Evolutionary conservation across 1,139 yeast species (phyloP).

Genomic region (Oligophagozyma castellii): DNA sequence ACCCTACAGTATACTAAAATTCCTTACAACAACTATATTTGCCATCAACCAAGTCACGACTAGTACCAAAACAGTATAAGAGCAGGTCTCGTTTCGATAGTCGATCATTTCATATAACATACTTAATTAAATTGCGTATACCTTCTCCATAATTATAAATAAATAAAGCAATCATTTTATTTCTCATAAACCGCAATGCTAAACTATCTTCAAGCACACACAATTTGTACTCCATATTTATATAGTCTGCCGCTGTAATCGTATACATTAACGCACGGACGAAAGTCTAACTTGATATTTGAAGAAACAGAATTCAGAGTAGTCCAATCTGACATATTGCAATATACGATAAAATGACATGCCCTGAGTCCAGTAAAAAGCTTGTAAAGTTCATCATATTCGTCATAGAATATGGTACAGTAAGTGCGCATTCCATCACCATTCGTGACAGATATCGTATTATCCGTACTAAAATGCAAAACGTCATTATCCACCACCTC

Average conservation of each 20-base stretch:
- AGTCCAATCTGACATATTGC: too few relatives aligned
- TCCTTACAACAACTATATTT: not conserved
- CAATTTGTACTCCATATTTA: constrained; percentile 12
- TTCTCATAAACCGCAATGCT: constrained; percentile 14
- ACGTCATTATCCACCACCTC: constrained; percentile 3
- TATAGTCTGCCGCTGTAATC: constrained; percentile 13
- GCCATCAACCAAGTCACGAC: not conserved
- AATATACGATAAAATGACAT: too few relatives aligned
- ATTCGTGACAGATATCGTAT: constrained; percentile 4
- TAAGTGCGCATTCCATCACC: constrained; percentile 2
- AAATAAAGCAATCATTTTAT: not conserved
- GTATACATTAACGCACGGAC: constrained; percentile 17
- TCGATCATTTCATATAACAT: not conserved
- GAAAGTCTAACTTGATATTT: too few relatives aligned
- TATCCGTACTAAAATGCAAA: too few relatives aligned
- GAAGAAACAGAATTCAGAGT: too few relatives aligned
- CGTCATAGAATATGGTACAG: too few relatives aligned
- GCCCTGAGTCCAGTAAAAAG: too few relatives aligned
- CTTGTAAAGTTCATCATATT: too few relatives aligned
- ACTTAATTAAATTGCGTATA: not conserved
- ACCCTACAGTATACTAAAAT: too few relatives aligned
- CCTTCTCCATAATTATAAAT: constrained; percentile 1
- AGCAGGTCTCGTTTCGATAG: too few relatives aligned
- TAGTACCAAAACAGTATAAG: too few relatives aligned
- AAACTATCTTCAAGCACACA: constrained; percentile 7